Percentiles rank a stretch among this genome's conserved stretches.
Evolutionary conservation across 306 rosid species (phyloP).

Genomic region (Ziziphus jujuba): DNA sequence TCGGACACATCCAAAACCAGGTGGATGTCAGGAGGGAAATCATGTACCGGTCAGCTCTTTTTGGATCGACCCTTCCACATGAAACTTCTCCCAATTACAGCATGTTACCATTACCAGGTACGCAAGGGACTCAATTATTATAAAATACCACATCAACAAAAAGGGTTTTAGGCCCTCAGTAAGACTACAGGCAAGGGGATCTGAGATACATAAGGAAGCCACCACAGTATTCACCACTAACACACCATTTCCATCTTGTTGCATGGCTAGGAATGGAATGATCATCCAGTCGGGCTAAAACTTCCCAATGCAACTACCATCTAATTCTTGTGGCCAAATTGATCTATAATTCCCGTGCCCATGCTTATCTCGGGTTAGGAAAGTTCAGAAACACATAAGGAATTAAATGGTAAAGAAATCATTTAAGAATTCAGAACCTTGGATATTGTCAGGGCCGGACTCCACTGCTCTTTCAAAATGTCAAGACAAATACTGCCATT

Average conservation of each 20-base stretch:
- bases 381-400: neutral
- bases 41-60: neutral
- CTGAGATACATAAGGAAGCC: neutral
- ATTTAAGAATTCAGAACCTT: constrained; percentile 49
- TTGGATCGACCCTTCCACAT: no score
- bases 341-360: neutral
- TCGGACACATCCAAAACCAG: neutral
- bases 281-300: no score
- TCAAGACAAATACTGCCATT: constrained; percentile 88
- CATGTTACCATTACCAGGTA: no score
- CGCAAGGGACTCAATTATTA: no score
- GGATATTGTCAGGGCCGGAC: constrained; percentile 80
- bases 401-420: constrained; percentile 4
- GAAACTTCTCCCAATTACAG: no score
- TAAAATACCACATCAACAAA: neutral
- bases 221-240: neutral
- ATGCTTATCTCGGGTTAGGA: neutral
- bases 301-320: neutral
- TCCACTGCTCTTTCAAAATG: constrained; percentile 85
- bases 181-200: neutral
- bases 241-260: neutral
- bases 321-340: neutral
- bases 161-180: neutral
- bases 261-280: no score
- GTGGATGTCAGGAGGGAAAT: constrained; percentile 10